These are phyloP conservation scores for Beauveria scarabaeidicola DNA, from an alignment of 2,329 filamentous ascomycete genomes.

Conservation along the genomic window DNA sequence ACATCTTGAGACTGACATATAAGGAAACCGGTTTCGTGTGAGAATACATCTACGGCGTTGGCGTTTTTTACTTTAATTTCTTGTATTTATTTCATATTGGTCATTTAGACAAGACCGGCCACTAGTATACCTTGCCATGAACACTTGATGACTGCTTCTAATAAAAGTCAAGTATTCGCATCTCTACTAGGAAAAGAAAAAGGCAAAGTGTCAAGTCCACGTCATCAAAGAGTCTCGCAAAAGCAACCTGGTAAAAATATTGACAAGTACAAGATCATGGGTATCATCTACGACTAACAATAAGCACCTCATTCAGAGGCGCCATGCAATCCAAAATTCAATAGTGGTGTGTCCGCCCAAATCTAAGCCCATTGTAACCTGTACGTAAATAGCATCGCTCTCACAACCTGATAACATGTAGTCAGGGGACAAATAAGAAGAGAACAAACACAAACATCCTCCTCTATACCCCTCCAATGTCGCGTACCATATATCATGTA, in stretches of 20 bases:
- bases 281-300: neutral
- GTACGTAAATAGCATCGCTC: neutral
- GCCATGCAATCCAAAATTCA: neutral
- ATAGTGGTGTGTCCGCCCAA: neutral
- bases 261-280: neutral
- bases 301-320: neutral
- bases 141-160: too few relatives aligned
- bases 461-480: too few relatives aligned
- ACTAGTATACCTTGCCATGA: too few relatives aligned
- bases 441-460: neutral
- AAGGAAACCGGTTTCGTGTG: too few relatives aligned
- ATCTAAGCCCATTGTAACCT: neutral
- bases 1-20: neutral
- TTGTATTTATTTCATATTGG: too few relatives aligned
- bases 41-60: too few relatives aligned
- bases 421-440: neutral
- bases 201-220: neutral
- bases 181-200: too few relatives aligned
- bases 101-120: too few relatives aligned
- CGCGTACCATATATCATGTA: neutral
- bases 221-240: neutral
- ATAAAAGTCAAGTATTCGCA: too few relatives aligned
- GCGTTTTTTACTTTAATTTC: too few relatives aligned
- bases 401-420: neutral
- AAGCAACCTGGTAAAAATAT: neutral